Evolutionary conservation across 1,284 basidiomycete genomes (phyloP).

Genomic region (Boletellus sp.): DNA sequence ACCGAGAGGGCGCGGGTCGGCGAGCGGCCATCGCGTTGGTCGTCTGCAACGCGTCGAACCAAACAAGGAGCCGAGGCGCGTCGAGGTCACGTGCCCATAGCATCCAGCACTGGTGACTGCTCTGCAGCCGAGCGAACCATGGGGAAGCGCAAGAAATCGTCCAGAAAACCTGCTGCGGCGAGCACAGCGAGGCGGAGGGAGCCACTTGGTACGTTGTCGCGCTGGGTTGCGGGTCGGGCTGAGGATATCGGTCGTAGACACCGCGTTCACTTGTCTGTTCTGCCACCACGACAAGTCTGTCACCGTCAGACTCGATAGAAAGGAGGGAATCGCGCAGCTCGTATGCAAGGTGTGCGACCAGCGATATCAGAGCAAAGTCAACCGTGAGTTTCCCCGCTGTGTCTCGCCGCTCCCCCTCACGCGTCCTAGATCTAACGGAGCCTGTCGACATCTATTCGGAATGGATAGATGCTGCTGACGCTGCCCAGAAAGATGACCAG

Average conservation of each 20-base stretch:
- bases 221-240: slow-evolving; percentile 5
- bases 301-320: slow-evolving; percentile 80
- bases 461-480: slow-evolving; percentile 90
- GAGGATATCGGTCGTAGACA: slow-evolving; percentile 45
- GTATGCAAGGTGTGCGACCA: slow-evolving; percentile 80
- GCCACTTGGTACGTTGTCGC: slow-evolving; percentile 58
- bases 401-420: slow-evolving; percentile 17
- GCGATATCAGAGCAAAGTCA: slow-evolving; percentile 78
- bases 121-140: slow-evolving; percentile 35
- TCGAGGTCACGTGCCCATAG: slow-evolving; percentile 34
- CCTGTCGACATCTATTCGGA: slow-evolving; percentile 89
- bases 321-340: slow-evolving; percentile 75
- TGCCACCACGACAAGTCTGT: slow-evolving; percentile 90
- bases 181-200: slow-evolving; percentile 56
- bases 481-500: slow-evolving; percentile 63
- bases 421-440: slow-evolving; percentile 65
- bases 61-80: slow-evolving; percentile 23
- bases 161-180: slow-evolving; percentile 60
- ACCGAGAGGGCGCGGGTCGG: slow-evolving; percentile 20
- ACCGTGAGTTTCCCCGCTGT: slow-evolving; percentile 53
- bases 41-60: slow-evolving; percentile 21
- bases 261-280: slow-evolving; percentile 81
- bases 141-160: slow-evolving; percentile 85
- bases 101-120: too few relatives aligned
- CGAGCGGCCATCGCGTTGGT: slow-evolving; percentile 28